Evolutionary conservation across 2,329 filamentous ascomycete genomes (phyloP).

Genomic region (Stachybotrys chlorohalonatus): DNA sequence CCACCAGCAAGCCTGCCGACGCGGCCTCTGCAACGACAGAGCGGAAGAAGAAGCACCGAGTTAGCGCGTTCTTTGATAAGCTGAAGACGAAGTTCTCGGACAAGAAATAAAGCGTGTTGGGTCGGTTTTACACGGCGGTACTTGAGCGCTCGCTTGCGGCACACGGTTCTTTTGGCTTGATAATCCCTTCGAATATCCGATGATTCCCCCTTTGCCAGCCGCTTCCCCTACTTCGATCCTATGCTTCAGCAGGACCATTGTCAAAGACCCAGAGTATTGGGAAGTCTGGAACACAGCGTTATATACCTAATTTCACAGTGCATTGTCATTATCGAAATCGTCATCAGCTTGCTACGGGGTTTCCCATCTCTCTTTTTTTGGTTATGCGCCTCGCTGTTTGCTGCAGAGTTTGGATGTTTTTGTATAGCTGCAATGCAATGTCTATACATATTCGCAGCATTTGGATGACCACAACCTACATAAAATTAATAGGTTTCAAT

Average conservation of each 20-base stretch:
- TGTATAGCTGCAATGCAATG: no score
- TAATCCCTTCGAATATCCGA: conserved; percentile 26
- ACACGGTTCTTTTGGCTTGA: conserved; percentile 18
- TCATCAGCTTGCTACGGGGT: conserved; percentile 14
- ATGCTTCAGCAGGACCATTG: neutral
- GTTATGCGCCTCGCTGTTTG: neutral
- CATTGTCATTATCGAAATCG: conserved; percentile 8
- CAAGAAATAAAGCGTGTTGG: conserved; percentile 12
- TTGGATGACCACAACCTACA: no score
- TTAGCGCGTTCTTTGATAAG: conserved; percentile 54
- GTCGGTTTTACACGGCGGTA: neutral
- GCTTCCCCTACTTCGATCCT: neutral
- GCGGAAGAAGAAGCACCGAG: conserved; percentile 59
- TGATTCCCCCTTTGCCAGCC: conserved; percentile 26
- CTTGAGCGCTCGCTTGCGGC: neutral
- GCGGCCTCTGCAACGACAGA: conserved; percentile 27
- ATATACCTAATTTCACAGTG: conserved; percentile 26
- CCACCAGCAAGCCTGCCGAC: conserved; percentile 11
- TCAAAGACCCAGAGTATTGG: conserved; percentile 1
- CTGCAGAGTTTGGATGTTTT: neutral
- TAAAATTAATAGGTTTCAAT: no score
- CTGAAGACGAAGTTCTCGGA: conserved; percentile 37
- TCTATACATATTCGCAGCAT: no score
- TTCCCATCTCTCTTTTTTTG: conserved; percentile 5
- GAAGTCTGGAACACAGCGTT: conserved; percentile 21